Conservation (phyloP, 768 basidiomycete genomes). For the Lactarius quietus region DNA sequence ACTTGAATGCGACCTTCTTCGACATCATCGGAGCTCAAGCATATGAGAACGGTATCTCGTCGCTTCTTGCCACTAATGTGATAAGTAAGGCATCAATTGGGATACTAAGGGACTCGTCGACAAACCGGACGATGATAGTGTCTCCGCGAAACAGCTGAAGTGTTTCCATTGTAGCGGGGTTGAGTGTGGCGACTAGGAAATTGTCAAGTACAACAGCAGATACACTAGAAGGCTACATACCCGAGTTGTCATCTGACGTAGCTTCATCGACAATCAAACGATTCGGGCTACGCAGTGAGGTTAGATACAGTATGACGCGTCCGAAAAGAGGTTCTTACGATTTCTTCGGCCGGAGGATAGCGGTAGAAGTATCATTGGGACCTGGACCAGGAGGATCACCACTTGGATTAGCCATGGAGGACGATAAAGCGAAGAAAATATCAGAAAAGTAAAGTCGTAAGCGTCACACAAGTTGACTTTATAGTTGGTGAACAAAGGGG, state of each 20-base stretch:
- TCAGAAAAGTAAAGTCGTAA: background rate
- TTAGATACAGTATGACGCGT: constrained; percentile 25
- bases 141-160: constrained; percentile 95
- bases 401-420: constrained; percentile 72
- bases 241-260: constrained; percentile 92
- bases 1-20: constrained; percentile 98
- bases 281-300: constrained; percentile 65
- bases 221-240: constrained; percentile 39
- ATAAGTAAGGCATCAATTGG: background rate
- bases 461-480: constrained; percentile 3
- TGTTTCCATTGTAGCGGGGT: constrained; percentile 94
- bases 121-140: constrained; percentile 88
- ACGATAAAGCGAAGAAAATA: too few species aligned
- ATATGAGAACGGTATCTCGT: constrained; percentile 96
- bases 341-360: constrained; percentile 96
- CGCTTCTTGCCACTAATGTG: constrained; percentile 87
- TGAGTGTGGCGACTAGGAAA: constrained; percentile 80
- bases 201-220: background rate
- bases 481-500: constrained; percentile 14
- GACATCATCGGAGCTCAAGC: constrained; percentile 91
- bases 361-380: constrained; percentile 87
- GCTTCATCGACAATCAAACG: constrained; percentile 97
- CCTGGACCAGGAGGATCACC: constrained; percentile 82
- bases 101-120: constrained; percentile 4
- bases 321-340: constrained; percentile 55